Conservation (phyloP, 257 asterid genomes). For the Galeopsis tetrahit region DNA sequence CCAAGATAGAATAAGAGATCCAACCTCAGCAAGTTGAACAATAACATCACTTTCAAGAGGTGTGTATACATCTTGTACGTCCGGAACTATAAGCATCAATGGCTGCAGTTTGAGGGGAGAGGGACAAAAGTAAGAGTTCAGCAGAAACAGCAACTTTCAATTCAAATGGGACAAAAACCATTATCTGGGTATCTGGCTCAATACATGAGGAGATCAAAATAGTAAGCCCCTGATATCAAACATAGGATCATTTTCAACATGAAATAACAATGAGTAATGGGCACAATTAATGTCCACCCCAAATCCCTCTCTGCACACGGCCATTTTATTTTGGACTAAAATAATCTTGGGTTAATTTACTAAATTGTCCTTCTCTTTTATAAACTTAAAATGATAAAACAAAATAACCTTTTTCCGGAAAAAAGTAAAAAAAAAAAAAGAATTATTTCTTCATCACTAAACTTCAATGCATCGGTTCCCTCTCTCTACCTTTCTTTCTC, state of each 20-base stretch:
- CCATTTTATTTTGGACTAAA: background rate
- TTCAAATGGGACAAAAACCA: background rate
- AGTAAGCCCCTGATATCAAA: constrained; percentile 3
- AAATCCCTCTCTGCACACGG: background rate
- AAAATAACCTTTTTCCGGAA: background rate
- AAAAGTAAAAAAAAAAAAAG: too few relatives aligned
- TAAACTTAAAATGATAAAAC: background rate
- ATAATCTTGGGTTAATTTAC: background rate
- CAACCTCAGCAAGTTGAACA: constrained; percentile 74
- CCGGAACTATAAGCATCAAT: constrained; percentile 95
- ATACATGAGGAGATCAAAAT: constrained; percentile 7
- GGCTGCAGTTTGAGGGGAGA: constrained; percentile 60
- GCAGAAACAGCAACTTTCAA: constrained; percentile 21
- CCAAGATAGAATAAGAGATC: constrained; percentile 5
- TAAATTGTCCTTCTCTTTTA: background rate
- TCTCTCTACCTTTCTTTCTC: background rate
- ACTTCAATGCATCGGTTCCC: background rate
- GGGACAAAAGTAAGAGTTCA: constrained; percentile 8
- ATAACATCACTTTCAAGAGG: constrained; percentile 88
- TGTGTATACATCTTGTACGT: constrained; percentile 91
- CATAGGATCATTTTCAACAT: constrained; percentile 4
- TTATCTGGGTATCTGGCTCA: constrained; percentile 12
- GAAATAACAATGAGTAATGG: background rate
- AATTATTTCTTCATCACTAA: background rate
- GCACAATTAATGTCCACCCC: background rate